These are phyloP conservation scores for Austropuccinia psidii DNA, from an alignment of 1,284 basidiomycete genomes.

Conservation along the genomic window DNA sequence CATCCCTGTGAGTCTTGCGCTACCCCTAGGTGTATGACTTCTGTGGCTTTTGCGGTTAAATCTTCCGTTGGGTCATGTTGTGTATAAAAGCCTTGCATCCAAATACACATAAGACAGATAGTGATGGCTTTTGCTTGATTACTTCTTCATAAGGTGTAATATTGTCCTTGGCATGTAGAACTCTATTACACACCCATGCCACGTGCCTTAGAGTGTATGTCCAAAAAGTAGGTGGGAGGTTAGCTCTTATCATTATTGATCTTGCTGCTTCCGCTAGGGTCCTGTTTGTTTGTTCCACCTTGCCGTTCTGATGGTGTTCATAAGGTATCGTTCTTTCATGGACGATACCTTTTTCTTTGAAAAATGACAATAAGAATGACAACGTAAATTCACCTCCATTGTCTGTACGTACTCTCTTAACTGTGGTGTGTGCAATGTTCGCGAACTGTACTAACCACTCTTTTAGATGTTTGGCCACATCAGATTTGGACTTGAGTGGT, in stretches of 20 bases:
- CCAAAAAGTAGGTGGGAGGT: neutral
- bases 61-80: neutral
- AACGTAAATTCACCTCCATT: neutral
- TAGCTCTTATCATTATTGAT: neutral
- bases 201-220: neutral
- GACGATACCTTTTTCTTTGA: neutral
- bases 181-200: neutral
- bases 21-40: neutral
- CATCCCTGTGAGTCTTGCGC: neutral
- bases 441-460: no score
- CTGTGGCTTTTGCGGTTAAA: neutral
- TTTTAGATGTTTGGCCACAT: no score
- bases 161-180: neutral
- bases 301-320: neutral
- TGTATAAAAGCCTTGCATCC: slow-evolving; percentile 4
- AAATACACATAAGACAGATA: neutral
- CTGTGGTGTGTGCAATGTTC: no score
- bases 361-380: no score
- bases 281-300: neutral
- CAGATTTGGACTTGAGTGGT: no score
- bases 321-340: neutral
- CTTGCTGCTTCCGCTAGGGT: neutral
- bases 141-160: neutral
- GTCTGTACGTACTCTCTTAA: neutral
- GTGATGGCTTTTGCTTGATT: neutral